A percentile compares a stretch with the other conserved stretches of the same genome.
Evolutionary conservation across 1,284 basidiomycete genomes (phyloP).

Genomic region (Melanopsichium pennsylvanicum): DNA sequence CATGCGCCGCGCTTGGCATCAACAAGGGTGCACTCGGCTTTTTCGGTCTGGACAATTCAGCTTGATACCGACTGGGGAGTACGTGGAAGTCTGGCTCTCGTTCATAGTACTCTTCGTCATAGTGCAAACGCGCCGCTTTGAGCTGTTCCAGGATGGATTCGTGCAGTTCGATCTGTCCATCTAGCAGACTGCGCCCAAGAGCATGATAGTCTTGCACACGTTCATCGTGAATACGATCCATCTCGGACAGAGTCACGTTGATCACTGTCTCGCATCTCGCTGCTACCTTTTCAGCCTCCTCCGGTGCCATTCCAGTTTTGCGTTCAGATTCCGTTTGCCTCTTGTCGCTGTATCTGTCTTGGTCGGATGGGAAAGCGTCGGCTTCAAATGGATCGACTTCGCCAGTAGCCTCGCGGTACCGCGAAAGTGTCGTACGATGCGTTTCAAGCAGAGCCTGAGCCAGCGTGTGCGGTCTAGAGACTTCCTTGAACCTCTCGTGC

Average conservation of each 20-base stretch:
- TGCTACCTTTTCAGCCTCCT: constrained; percentile 69
- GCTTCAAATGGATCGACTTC: constrained; percentile 10
- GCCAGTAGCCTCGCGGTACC: constrained; percentile 67
- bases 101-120: constrained; percentile 38
- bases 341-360: neutral
- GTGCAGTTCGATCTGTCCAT: constrained; percentile 52
- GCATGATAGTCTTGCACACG: constrained; percentile 52
- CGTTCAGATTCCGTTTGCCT: no score
- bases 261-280: constrained; percentile 84
- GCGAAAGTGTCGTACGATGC: constrained; percentile 70
- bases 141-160: constrained; percentile 37
- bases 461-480: constrained; percentile 76
- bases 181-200: constrained; percentile 36
- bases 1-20: constrained; percentile 33
- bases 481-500: constrained; percentile 78
- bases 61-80: constrained; percentile 17
- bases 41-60: constrained; percentile 22
- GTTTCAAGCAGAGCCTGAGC: constrained; percentile 76
- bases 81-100: constrained; percentile 21
- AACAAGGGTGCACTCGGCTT: constrained; percentile 13
- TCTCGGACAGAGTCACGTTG: constrained; percentile 85
- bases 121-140: constrained; percentile 27
- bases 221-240: constrained; percentile 70
- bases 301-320: neutral
- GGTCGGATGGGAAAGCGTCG: no score